Base-by-base conservation (phyloP, 2,329 filamentous ascomycete species). In the Penicillium rolfsii region DNA sequence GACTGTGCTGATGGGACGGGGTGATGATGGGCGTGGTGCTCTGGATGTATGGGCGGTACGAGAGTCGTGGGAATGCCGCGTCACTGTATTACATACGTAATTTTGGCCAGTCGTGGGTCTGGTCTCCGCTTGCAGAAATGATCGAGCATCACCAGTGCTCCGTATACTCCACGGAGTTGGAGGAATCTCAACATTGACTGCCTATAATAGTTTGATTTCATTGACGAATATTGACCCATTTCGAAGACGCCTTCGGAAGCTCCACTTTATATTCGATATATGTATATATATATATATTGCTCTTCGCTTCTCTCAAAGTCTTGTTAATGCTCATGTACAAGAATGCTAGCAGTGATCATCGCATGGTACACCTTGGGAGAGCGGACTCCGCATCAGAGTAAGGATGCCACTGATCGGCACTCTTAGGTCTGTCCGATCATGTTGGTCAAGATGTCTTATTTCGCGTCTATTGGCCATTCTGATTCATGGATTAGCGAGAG, bases 81-180 rank as follows among this genome's bases (percentile, higher is more conserved):
- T 60, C 59, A 28, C 4, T 11, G 52, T 58, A 64, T 58, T 64
- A 64, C 43, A 33, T 33, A 33, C 30, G 30, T 33, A 33, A 33
- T 33, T 33, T 33, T 33, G 8, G 30, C 30, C 19, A 22, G 19
- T 22, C 30, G 30, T 33, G 30, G 30, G 30, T 33, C 30, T 33
- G 30, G 8, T 33, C 3, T 11, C 30, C 30, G 30, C 30, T 33
- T 33, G 30, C 30, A 33, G 30, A 33, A 33, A 11, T 33, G 11
- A 33, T 33, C 30, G 30, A 33, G 30, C 9, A 33, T 11, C 9
- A 33, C 30, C 19, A 1, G 19, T 22, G 19, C 19, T 22, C 19
- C 11, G 30, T 33, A 33, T 33, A 33, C 30, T 33, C 30, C 30
- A 8, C 11, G 11, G 4, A 22, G 19, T 22, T 33, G 4, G 30